Conservation (phyloP, 768 basidiomycete species). For the Lyophyllum shimeji region DNA sequence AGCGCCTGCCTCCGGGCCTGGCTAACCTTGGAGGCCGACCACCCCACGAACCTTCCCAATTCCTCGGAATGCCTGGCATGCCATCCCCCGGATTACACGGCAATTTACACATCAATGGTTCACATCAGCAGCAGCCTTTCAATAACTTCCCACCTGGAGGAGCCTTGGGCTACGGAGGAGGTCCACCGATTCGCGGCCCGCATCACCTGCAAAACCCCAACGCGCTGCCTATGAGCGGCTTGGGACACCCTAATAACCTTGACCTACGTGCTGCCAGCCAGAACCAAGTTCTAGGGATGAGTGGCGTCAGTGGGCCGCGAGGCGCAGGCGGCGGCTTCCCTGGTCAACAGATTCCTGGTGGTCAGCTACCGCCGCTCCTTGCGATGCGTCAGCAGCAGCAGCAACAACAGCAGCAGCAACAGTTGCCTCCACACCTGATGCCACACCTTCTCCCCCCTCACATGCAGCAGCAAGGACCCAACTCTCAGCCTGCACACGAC, state of each 20-base stretch:
- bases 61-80: slow-evolving; percentile 48
- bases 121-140: slow-evolving; percentile 46
- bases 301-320: slow-evolving; percentile 42
- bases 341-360: slow-evolving; percentile 44
- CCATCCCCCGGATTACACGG: slow-evolving; percentile 45
- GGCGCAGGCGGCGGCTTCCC: slow-evolving; percentile 48
- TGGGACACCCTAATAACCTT: slow-evolving; percentile 50
- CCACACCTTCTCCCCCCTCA: slow-evolving; percentile 52
- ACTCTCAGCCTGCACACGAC: slow-evolving; percentile 65
- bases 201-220: slow-evolving; percentile 50
- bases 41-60: slow-evolving; percentile 75
- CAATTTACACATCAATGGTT: slow-evolving; percentile 44
- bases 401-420: slow-evolving; percentile 54
- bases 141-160: slow-evolving; percentile 51
- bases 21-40: slow-evolving; percentile 82
- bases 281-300: slow-evolving; percentile 49
- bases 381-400: slow-evolving; percentile 53
- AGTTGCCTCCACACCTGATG: slow-evolving; percentile 56
- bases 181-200: slow-evolving; percentile 53
- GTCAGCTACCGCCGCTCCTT: slow-evolving; percentile 44
- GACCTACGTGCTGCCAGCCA: slow-evolving; percentile 55
- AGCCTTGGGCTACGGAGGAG: slow-evolving; percentile 43
- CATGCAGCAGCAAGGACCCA: slow-evolving; percentile 59
- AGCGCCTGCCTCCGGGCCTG: slow-evolving; percentile 75
- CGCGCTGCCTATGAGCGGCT: slow-evolving; percentile 47